Conservation (phyloP, 345 rosid genomes). For the Pistacia integerrima region DNA sequence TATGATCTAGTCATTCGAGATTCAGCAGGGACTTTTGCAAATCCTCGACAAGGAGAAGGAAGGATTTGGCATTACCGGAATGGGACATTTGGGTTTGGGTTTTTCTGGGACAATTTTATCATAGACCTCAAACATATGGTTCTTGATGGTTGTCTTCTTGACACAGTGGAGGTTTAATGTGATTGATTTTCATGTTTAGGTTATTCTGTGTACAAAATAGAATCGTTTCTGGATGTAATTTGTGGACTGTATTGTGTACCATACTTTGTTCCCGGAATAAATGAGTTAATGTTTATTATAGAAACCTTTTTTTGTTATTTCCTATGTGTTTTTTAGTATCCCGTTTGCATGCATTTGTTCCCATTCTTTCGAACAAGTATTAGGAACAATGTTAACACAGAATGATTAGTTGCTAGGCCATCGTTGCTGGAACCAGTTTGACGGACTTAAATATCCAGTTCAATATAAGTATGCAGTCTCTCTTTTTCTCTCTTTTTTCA, state of each 20-base stretch:
- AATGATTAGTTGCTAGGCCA: background rate
- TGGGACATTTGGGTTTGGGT: conserved; percentile 83
- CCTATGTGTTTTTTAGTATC: background rate
- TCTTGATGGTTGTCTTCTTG: conserved; percentile 59
- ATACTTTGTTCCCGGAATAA: background rate
- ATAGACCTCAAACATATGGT: conserved; percentile 67
- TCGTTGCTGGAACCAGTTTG: background rate
- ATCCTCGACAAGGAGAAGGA: conserved; percentile 58
- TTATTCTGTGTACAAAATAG: background rate
- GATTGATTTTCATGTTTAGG: conserved; percentile 18
- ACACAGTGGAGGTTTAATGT: conserved; percentile 29
- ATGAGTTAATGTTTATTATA: background rate
- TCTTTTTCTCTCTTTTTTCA: background rate
- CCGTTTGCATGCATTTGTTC: background rate
- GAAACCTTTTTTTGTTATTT: background rate
- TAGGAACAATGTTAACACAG: background rate
- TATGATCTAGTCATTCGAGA: conserved; percentile 50
- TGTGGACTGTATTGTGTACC: background rate
- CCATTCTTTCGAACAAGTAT: background rate
- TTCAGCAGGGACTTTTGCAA: conserved; percentile 30
- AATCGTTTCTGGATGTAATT: conserved; percentile 1
- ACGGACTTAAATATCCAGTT: background rate
- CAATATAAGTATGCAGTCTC: background rate
- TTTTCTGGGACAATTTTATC: conserved; percentile 64
- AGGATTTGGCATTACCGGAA: conserved; percentile 80